phyloP scores from a whole-genome alignment of 495 filamentous ascomycete genomes.

The Podospora comata region DNA sequence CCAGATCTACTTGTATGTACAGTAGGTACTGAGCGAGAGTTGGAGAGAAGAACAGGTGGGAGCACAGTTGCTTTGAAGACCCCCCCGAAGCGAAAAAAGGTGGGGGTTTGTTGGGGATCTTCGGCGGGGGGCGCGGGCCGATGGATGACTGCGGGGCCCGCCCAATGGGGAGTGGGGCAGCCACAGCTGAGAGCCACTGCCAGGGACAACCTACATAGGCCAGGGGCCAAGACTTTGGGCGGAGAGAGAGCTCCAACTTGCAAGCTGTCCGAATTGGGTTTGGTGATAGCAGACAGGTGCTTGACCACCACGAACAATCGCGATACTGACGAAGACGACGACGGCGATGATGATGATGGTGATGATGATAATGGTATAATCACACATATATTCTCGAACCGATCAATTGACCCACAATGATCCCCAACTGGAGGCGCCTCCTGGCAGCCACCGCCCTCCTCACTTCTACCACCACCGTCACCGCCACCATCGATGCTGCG shows the following conservation, averaged over 20 bases:
- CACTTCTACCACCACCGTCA: conserved; percentile 7
- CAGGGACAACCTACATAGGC: neutral
- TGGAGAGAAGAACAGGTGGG: neutral
- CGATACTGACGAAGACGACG: neutral
- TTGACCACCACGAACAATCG: no score
- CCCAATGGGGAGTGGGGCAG: neutral
- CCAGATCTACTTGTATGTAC: neutral
- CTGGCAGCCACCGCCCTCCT: neutral
- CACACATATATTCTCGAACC: neutral
- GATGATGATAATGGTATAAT: neutral
- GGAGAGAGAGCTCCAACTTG: neutral
- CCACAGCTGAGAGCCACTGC: neutral
- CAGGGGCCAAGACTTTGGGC: neutral
- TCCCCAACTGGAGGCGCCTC: neutral
- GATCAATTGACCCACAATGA: neutral
- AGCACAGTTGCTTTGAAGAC: neutral
- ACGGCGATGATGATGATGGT: no score
- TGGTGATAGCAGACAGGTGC: neutral
- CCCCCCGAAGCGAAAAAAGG: neutral
- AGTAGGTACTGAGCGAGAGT: neutral
- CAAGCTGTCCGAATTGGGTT: neutral
- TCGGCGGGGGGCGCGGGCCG: neutral
- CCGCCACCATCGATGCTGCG: conserved; percentile 2
- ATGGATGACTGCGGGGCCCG: neutral
- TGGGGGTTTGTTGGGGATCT: neutral